These are phyloP conservation scores for Xylariales sp. DNA, from an alignment of 2,329 filamentous ascomycete genomes.

Conservation along the genomic window DNA sequence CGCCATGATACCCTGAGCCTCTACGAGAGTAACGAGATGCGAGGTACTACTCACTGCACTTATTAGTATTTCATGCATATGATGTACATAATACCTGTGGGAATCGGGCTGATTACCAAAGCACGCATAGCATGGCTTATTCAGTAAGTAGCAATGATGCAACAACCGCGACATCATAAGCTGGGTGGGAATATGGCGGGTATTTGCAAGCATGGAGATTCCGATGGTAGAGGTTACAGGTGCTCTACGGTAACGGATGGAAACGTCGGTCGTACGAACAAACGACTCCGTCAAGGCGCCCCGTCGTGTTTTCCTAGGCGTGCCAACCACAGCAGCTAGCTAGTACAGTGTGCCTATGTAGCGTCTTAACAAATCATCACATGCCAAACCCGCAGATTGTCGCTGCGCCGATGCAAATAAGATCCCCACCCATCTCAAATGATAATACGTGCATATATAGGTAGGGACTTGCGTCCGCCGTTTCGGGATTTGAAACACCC, in stretches of 20 bases:
- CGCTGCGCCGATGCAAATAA: constrained; percentile 31
- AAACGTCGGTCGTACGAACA: constrained; percentile 20
- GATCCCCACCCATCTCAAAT: constrained; percentile 19
- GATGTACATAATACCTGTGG: background rate
- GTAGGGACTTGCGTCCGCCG: constrained; percentile 31
- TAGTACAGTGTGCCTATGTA: constrained; percentile 18
- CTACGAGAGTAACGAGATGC: constrained; percentile 10
- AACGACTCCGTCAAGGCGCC: constrained; percentile 11
- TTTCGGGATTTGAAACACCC: constrained; percentile 37
- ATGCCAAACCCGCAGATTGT: constrained; percentile 21
- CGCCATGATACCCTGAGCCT: background rate
- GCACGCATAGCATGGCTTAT: background rate
- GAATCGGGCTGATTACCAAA: background rate
- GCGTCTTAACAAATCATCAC: constrained; percentile 16
- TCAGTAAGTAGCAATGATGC: constrained; percentile 6
- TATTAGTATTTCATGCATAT: background rate
- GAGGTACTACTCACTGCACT: constrained; percentile 3
- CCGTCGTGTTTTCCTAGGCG: background rate
- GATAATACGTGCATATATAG: constrained; percentile 32
- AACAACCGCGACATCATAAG: background rate
- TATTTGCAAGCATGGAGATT: constrained; percentile 7
- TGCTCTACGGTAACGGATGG: background rate
- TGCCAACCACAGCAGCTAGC: background rate
- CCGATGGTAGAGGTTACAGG: background rate
- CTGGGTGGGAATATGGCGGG: constrained; percentile 4